phyloP scores from a whole-genome alignment of 2,329 filamentous ascomycete genomes.

The Celoporthe dispersa region DNA sequence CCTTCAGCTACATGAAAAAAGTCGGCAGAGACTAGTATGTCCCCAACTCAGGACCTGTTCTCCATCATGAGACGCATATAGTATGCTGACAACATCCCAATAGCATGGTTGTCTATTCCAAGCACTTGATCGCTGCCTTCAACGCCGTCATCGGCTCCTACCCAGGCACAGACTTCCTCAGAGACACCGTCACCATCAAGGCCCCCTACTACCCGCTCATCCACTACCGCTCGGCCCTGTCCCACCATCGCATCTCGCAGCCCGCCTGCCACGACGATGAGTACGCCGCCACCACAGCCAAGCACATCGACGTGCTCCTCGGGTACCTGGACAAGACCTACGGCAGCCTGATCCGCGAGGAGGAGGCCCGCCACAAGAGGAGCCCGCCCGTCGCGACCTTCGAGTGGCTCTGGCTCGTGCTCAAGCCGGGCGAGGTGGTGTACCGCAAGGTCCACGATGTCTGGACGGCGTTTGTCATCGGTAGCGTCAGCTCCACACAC shows the following conservation, averaged over 20 bases:
- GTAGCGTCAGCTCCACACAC: constrained; percentile 34
- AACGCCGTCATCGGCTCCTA: constrained; percentile 54
- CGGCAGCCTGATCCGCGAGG: constrained; percentile 44
- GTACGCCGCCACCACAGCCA: constrained; percentile 45
- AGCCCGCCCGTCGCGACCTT: constrained; percentile 48
- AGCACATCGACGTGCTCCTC: constrained; percentile 52
- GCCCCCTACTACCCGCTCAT: constrained; percentile 54
- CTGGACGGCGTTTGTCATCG: constrained; percentile 49
- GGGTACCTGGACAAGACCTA: constrained; percentile 46
- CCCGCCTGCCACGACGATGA: constrained; percentile 46
- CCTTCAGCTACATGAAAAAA: constrained; percentile 34
- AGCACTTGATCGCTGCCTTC: constrained; percentile 52
- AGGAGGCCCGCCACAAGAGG: constrained; percentile 46
- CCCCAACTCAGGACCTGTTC: background rate
- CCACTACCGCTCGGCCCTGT: constrained; percentile 50
- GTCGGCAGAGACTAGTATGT: constrained; percentile 37
- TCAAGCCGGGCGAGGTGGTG: constrained; percentile 50
- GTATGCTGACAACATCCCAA: background rate
- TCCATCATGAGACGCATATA: background rate
- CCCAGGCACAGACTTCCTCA: constrained; percentile 45
- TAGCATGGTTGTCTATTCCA: constrained; percentile 49
- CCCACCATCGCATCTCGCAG: constrained; percentile 47
- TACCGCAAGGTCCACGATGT: constrained; percentile 46
- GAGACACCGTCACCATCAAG: constrained; percentile 43
- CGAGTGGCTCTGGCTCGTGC: constrained; percentile 51